phyloP scores from a whole-genome alignment of 768 basidiomycete genomes.

The Boletus subparvulus region DNA sequence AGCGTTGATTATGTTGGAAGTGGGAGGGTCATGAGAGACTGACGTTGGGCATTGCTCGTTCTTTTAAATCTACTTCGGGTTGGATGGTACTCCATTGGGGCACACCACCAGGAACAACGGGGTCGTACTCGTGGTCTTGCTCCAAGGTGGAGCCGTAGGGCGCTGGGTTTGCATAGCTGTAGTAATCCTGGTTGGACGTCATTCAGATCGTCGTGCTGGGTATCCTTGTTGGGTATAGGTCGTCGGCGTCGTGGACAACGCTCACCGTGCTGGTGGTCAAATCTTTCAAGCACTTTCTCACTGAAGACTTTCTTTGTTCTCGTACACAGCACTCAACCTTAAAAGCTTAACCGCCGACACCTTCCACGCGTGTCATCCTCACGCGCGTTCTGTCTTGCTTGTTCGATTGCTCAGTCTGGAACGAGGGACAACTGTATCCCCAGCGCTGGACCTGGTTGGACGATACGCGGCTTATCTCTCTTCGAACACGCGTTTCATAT shows the following conservation, averaged over 20 bases:
- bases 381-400: not conserved
- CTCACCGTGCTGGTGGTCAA: conserved; percentile 7
- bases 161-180: conserved; percentile 15
- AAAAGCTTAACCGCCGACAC: not conserved
- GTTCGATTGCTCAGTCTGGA: too few relatives aligned
- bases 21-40: conserved; percentile 24
- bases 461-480: not conserved
- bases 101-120: conserved; percentile 25
- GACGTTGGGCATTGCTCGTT: conserved; percentile 34
- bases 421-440: not conserved
- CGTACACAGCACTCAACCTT: not conserved
- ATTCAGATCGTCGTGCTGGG: conserved; percentile 18
- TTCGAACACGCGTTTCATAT: not conserved
- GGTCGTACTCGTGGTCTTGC: conserved; percentile 30
- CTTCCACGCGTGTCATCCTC: not conserved
- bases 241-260: conserved; percentile 3
- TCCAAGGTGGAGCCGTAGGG: conserved; percentile 12
- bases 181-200: conserved; percentile 29
- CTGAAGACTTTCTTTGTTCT: not conserved
- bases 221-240: conserved; percentile 21
- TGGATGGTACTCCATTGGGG: conserved; percentile 21
- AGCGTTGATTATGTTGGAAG: conserved; percentile 9
- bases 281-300: conserved; percentile 2
- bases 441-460: not conserved
- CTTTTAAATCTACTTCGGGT: conserved; percentile 23